These are phyloP conservation scores for Astrothelium subdiscretum DNA, from an alignment of 495 filamentous ascomycete genomes.

Conservation along the genomic window DNA sequence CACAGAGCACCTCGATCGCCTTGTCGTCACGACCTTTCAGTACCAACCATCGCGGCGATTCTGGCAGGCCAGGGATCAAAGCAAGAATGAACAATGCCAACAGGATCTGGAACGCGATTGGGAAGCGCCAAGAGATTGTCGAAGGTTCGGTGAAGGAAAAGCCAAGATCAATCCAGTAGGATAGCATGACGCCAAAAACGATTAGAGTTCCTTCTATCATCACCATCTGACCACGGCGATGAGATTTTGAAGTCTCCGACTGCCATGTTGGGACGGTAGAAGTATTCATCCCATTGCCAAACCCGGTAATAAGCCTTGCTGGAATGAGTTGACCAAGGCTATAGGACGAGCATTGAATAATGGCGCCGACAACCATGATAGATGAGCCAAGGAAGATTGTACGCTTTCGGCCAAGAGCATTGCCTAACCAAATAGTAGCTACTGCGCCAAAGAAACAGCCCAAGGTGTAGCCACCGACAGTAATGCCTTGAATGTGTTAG, in stretches of 20 bases:
- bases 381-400: conserved; percentile 60
- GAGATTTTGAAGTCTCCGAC: conserved; percentile 26
- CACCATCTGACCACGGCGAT: conserved; percentile 28
- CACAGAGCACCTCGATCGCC: conserved; percentile 22
- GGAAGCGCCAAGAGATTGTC: conserved; percentile 36
- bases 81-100: conserved; percentile 26
- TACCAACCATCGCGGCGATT: conserved; percentile 21
- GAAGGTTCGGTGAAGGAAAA: conserved; percentile 36
- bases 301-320: conserved; percentile 53
- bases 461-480: conserved; percentile 56
- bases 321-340: conserved; percentile 51
- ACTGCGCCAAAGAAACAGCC: conserved; percentile 66
- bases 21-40: conserved; percentile 18
- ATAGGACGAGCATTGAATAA: conserved; percentile 52
- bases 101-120: conserved; percentile 34
- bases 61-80: conserved; percentile 16
- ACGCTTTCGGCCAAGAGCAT: conserved; percentile 55
- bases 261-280: conserved; percentile 31
- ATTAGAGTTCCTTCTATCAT: conserved; percentile 28
- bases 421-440: conserved; percentile 57
- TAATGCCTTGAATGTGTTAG: conserved; percentile 20
- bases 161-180: conserved; percentile 36
- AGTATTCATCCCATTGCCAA: conserved; percentile 39
- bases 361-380: conserved; percentile 63
- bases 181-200: conserved; percentile 21